Base-by-base conservation (phyloP, 1,139 yeast genomes). In the Candida sp. region DNA sequence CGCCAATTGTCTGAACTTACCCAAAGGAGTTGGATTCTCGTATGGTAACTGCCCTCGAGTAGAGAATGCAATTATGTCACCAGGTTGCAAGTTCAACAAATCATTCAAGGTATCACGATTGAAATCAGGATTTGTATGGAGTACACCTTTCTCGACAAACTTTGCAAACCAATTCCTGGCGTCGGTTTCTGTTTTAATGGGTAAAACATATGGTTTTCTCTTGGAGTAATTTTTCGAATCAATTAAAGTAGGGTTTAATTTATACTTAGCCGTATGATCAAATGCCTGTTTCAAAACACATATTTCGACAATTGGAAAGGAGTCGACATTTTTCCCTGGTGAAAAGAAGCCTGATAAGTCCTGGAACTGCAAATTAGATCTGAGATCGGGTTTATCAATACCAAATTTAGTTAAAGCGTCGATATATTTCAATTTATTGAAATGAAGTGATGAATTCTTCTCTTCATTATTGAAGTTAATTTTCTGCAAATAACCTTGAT, bases 1-100 rank as follows among this genome's bases (percentile, higher is more conserved):
- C 0, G 88, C 80, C 41, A 88, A 56, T 57, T 89, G 96, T 46
- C 99, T 75, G 50, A 88, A 77, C 48, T 85, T 75, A 0, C 99
- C 99, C 43, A 93, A 66, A 0, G 99, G 98, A 0, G 99, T 93
- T 21, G 99, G 98, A 57, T 90, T 93, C 57, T 95, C 99, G 58
- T 88, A 91, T 0, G 87, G 67, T 25, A 79, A 53, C 5, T 63
- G 58, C 1, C 88, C 80, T 45, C 99, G 73, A 22, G 85, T 87
- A 9, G 89, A 75, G 12, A 87, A 76, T 3, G 93, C 93, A 33
- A 93, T 57, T 3, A 88, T 66, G 60, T 89, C 97, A 36, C 96
- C 97, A 1, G 75, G 66, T 41, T 72, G 52, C 27, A 88, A 56
- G n/a, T 63, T 54, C 19, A 86, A 60, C 0, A 47, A 40, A 1